These are phyloP conservation scores for Handroanthus guayacan DNA, from an alignment of 257 asterid species.

Conservation along the genomic window DNA sequence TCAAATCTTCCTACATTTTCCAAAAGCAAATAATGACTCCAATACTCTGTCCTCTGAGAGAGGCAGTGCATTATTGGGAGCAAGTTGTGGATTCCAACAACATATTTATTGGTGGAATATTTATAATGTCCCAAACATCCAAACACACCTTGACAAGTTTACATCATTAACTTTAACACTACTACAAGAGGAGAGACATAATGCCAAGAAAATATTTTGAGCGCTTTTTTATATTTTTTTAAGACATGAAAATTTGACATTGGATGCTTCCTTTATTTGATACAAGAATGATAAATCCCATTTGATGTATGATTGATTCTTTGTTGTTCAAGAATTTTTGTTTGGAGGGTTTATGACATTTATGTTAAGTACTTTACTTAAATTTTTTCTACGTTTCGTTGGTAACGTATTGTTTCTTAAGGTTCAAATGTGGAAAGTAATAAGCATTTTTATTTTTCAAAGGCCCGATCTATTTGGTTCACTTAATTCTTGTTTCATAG, in stretches of 20 bases:
- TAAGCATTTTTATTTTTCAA: no score
- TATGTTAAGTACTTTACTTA: no score
- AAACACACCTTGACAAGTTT: neutral
- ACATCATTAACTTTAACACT: neutral
- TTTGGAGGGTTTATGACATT: no score
- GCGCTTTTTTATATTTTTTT: neutral
- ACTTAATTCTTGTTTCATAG: no score
- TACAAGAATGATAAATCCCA: no score
- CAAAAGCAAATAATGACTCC: neutral
- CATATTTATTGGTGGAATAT: neutral
- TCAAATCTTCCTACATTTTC: neutral
- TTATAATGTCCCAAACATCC: neutral
- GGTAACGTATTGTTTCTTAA: no score
- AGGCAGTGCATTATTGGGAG: neutral
- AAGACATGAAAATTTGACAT: neutral
- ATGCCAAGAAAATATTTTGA: neutral
- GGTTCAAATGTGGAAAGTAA: no score
- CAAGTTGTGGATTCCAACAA: neutral
- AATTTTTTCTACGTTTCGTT: no score
- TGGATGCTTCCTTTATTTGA: neutral
- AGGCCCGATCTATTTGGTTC: no score
- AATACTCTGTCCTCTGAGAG: no score
- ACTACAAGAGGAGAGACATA: neutral
- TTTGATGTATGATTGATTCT: no score
- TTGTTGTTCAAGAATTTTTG: no score